phyloP scores from a whole-genome alignment of 148 eudicot species.

The Diospyros kaki region DNA sequence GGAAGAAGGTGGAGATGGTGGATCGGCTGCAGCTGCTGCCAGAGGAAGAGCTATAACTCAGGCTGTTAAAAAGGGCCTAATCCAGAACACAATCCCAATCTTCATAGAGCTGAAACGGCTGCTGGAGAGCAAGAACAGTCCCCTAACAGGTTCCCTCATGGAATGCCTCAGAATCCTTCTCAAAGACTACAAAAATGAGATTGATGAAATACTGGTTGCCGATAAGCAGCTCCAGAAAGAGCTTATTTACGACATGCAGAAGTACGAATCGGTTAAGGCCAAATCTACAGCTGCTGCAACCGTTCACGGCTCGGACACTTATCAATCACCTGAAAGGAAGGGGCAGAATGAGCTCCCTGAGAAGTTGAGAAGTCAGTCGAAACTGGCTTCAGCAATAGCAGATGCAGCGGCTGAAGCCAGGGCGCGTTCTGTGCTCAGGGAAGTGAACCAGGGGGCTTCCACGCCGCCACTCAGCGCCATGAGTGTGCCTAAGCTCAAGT shows the following conservation, averaged over 20 bases:
- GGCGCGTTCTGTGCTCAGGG: conserved; percentile 71
- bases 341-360: conserved; percentile 20
- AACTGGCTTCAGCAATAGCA: conserved; percentile 69
- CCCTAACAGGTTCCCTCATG: conserved; percentile 90
- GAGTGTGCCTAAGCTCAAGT: conserved; percentile 64
- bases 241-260: conserved; percentile 81
- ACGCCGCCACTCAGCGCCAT: conserved; percentile 72
- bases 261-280: conserved; percentile 59
- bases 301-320: conserved; percentile 30
- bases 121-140: conserved; percentile 78
- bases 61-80: conserved; percentile 78
- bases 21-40: conserved; percentile 39
- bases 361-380: conserved; percentile 35
- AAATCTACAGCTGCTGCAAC: conserved; percentile 50
- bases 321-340: conserved; percentile 33
- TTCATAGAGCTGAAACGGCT: conserved; percentile 88
- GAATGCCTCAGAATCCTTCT: conserved; percentile 87
- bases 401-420: conserved; percentile 62
- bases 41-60: conserved; percentile 86
- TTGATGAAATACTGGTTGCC: conserved; percentile 81
- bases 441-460: conserved; percentile 47
- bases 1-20: conserved; percentile 58
- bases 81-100: conserved; percentile 90
- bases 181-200: conserved; percentile 95
- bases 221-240: conserved; percentile 94